Percentiles rank a stretch among this genome's conserved stretches.
Conservation (phyloP, 768 basidiomycete species). For the Leucocoprinus leucothites region DNA sequence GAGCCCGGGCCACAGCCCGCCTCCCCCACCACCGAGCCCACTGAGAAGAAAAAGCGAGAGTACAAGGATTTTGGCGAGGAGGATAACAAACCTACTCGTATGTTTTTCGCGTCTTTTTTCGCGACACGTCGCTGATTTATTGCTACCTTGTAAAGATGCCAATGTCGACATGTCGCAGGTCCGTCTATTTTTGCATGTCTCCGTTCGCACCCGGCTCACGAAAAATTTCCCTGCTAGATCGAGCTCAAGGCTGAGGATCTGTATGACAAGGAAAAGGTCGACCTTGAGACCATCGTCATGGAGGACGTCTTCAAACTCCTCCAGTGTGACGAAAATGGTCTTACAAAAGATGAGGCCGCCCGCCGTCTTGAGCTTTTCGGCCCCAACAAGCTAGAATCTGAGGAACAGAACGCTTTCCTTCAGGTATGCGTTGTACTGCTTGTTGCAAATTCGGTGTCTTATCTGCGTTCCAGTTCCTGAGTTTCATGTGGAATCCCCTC, state of each 20-base stretch:
- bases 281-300: slow-evolving; percentile 93
- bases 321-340: slow-evolving; percentile 82
- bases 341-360: slow-evolving; percentile 70
- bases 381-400: slow-evolving; percentile 88
- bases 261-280: slow-evolving; percentile 99
- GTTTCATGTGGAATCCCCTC: slow-evolving; percentile 99
- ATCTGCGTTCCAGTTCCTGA: slow-evolving; percentile 59
- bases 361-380: slow-evolving; percentile 92
- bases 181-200: slow-evolving; percentile 14
- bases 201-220: background rate
- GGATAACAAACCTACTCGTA: slow-evolving; percentile 62
- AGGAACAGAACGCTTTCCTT: slow-evolving; percentile 88
- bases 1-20: slow-evolving; percentile 55
- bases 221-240: slow-evolving; percentile 39
- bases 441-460: slow-evolving; percentile 1
- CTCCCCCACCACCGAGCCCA: slow-evolving; percentile 21
- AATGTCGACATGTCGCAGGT: slow-evolving; percentile 83
- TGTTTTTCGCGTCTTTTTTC: slow-evolving; percentile 26
- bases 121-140: slow-evolving; percentile 18
- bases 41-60: slow-evolving; percentile 63
- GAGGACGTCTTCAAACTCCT: slow-evolving; percentile 96
- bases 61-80: slow-evolving; percentile 86
- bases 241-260: slow-evolving; percentile 89
- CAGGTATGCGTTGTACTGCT: slow-evolving; percentile 47
- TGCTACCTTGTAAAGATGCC: slow-evolving; percentile 47